These are phyloP conservation scores for Penicillium flavigenum DNA, from an alignment of 495 filamentous ascomycete species.

Conservation along the genomic window DNA sequence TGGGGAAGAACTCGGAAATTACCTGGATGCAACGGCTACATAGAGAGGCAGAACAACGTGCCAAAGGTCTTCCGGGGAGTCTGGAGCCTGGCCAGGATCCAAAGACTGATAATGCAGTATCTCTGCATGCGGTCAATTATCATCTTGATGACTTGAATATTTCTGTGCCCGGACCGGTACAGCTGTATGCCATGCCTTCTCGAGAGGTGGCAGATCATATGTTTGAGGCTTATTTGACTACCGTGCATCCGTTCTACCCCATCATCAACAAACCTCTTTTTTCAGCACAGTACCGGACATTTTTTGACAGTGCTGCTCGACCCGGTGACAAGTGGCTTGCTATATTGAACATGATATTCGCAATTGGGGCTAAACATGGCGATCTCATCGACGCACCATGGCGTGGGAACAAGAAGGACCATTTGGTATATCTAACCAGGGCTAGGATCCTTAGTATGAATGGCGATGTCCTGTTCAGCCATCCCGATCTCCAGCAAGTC, in stretches of 20 bases:
- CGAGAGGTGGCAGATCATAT: constrained; percentile 53
- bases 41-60: constrained; percentile 38
- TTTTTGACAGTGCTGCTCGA: constrained; percentile 41
- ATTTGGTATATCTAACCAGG: constrained; percentile 54
- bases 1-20: constrained; percentile 66
- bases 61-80: constrained; percentile 32
- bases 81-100: constrained; percentile 33
- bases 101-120: constrained; percentile 27
- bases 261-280: constrained; percentile 55
- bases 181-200: constrained; percentile 56
- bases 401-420: constrained; percentile 46
- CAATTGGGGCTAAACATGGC: constrained; percentile 59
- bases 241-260: constrained; percentile 61
- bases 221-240: constrained; percentile 56
- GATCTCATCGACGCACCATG: constrained; percentile 53
- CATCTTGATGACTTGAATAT: constrained; percentile 60
- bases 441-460: constrained; percentile 59
- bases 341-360: constrained; percentile 65
- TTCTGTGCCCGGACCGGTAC: constrained; percentile 46
- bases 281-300: constrained; percentile 44
- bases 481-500: constrained; percentile 62
- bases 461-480: constrained; percentile 51
- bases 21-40: constrained; percentile 58
- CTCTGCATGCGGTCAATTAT: constrained; percentile 52
- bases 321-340: constrained; percentile 58